Evolutionary conservation across 23 red algal genomes (phyloP).

Genomic region (Agarophyton chilense): DNA sequence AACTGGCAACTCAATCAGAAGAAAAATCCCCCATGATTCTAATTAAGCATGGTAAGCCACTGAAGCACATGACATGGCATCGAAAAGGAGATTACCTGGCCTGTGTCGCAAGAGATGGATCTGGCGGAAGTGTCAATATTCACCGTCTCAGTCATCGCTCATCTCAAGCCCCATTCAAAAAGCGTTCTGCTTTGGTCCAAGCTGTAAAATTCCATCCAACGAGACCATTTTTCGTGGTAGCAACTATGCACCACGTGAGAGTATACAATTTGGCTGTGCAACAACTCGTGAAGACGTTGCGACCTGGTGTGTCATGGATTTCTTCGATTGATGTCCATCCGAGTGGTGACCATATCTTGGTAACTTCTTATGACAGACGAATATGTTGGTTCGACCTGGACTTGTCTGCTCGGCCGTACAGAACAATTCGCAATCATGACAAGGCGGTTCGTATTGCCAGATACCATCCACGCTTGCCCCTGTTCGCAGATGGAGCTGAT

Average conservation of each 20-base stretch:
- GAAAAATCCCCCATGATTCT: slow-evolving; percentile 20
- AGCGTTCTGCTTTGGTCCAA: slow-evolving; percentile 56
- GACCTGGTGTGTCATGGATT: slow-evolving; percentile 82
- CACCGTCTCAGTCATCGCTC: slow-evolving; percentile 81
- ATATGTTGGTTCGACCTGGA: slow-evolving; percentile 96
- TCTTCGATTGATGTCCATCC: slow-evolving; percentile 92
- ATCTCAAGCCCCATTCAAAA: slow-evolving; percentile 80
- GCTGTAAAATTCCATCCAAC: slow-evolving; percentile 88
- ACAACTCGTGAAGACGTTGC: slow-evolving; percentile 78
- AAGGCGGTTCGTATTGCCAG: slow-evolving; percentile 72
- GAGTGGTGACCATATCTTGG: slow-evolving; percentile 89
- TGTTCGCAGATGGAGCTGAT: slow-evolving; percentile 92
- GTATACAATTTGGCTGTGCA: slow-evolving; percentile 80
- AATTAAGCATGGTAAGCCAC: slow-evolving; percentile 55
- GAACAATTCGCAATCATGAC: slow-evolving; percentile 68
- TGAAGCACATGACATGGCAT: slow-evolving; percentile 79
- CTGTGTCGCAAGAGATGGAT: slow-evolving; percentile 59
- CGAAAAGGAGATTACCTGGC: slow-evolving; percentile 91
- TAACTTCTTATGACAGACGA: slow-evolving; percentile 80
- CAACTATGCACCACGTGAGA: slow-evolving; percentile 87
- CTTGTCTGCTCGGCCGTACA: slow-evolving; percentile 78
- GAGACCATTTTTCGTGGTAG: slow-evolving; percentile 88
- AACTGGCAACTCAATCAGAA: neutral
- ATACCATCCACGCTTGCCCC: slow-evolving; percentile 74
- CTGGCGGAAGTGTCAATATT: slow-evolving; percentile 70